These are phyloP conservation scores for Phytophthora uliginosa DNA, from an alignment of 352 stramenopile species.

Conservation along the genomic window DNA sequence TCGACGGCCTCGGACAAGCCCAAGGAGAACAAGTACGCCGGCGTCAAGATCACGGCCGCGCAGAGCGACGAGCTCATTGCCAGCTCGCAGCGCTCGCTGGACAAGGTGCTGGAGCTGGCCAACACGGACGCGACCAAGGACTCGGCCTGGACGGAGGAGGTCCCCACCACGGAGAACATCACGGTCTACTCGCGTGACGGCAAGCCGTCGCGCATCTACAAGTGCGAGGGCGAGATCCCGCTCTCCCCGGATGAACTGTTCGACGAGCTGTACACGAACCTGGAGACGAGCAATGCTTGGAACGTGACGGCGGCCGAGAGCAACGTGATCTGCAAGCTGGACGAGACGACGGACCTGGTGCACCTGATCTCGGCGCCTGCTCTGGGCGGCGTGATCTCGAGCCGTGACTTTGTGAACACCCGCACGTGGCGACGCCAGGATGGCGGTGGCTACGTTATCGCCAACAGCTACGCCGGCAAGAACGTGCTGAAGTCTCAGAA, in stretches of 20 bases:
- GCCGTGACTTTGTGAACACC: slow-evolving; percentile 86
- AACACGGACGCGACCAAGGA: slow-evolving; percentile 48
- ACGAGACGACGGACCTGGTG: slow-evolving; percentile 78
- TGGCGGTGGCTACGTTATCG: slow-evolving; percentile 75
- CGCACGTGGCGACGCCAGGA: slow-evolving; percentile 79
- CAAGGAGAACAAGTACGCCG: slow-evolving; percentile 44
- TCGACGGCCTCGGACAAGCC: slow-evolving; percentile 8
- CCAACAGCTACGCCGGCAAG: slow-evolving; percentile 73
- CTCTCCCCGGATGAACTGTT: slow-evolving; percentile 83
- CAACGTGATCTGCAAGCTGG: slow-evolving; percentile 75
- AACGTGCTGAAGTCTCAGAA: slow-evolving; percentile 76
- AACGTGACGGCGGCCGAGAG: slow-evolving; percentile 85
- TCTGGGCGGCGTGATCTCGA: slow-evolving; percentile 81
- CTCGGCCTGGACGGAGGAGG: slow-evolving; percentile 73
- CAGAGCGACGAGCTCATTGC: slow-evolving; percentile 63
- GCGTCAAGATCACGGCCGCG: slow-evolving; percentile 53
- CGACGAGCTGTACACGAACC: slow-evolving; percentile 80
- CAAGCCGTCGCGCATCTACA: slow-evolving; percentile 81
- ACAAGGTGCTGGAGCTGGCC: slow-evolving; percentile 67
- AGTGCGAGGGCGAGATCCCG: slow-evolving; percentile 75
- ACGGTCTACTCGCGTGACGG: slow-evolving; percentile 74
- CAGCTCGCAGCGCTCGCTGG: slow-evolving; percentile 53
- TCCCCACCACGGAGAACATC: slow-evolving; percentile 70
- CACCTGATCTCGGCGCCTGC: slow-evolving; percentile 75
- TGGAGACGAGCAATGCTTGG: slow-evolving; percentile 79